Evolutionary conservation across 2,329 filamentous ascomycete species (phyloP), one percentile per base, ranked within the genome.

Genomic region (Aureobasidium sp.): DNA sequence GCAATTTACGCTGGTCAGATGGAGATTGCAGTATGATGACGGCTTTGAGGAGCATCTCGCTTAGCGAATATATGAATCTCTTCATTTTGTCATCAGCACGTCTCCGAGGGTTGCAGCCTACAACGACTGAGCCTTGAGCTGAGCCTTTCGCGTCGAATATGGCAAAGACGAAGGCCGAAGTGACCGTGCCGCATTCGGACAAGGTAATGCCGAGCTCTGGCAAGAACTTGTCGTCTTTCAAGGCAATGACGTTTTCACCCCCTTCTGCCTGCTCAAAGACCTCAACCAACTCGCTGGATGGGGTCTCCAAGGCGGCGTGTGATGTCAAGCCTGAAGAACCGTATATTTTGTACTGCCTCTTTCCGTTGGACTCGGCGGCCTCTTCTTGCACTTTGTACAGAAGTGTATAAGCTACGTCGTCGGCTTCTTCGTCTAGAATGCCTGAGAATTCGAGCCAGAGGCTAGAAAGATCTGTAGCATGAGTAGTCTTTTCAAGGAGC

Each of bases 361-460:
- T 6, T 9, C 20, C 53, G 9, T 27, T 7, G 15, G 17, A 29
- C 0, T 11, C n/a, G 9, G 31, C 9, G 3, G 31, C 45, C 17
- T 36, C 8, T 5, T 27, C 15, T 7, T 25, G 12, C 42, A 39
- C 31, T 14, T 63, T 62, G 41, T 71, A 64, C 15, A 64, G 22
- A 2, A 58, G 47, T 8, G 63, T 57, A 34, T 62, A 66, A 5
- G 63, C 56, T 14, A 64, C 25, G 20, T 66, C 64, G 8, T 60
- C 55, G 22, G 39, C 31, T 1, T 48, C 53, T 3, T 55, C 47
- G 8, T 65, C 62, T 41, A 65, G 27, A 14, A 57, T 61, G 5
- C 41, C n/a, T 20, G 62, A 34, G 7, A 64, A 65, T 15, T 62
- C 56, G 15, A 42, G 22, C 62, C 64, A 65, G 14, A 64, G 41